These are phyloP conservation scores for Mortierella sp. DNA, from an alignment of 371 early-diverging fungal genomes.

Conservation along the genomic window DNA sequence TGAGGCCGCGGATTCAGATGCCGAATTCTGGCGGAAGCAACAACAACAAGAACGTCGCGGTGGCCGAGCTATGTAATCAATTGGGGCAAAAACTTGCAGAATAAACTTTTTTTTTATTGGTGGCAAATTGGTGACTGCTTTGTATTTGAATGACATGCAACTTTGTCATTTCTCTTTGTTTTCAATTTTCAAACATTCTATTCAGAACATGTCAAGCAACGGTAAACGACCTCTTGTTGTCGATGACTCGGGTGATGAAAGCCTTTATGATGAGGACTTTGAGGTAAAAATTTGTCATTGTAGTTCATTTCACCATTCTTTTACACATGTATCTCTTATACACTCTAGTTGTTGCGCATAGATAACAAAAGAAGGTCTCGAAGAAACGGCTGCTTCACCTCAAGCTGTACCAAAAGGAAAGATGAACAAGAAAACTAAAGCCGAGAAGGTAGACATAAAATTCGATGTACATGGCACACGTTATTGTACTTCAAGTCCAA, in stretches of 20 bases:
- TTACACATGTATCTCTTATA: neutral
- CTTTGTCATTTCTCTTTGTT: neutral
- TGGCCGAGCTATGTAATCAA: conserved; percentile 26
- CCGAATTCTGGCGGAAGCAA: conserved; percentile 24
- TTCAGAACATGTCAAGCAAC: neutral
- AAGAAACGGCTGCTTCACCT: neutral
- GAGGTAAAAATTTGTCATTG: neutral
- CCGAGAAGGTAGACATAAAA: neutral
- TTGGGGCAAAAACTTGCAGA: neutral
- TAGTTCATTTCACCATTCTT: neutral
- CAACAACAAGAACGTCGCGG: conserved; percentile 24
- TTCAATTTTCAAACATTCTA: neutral
- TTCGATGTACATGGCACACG: no score
- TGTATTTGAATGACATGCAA: neutral
- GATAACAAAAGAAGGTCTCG: neutral
- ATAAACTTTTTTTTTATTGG: neutral
- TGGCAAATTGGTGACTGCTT: neutral
- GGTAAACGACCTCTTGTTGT: conserved; percentile 18
- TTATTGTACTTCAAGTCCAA: no score
- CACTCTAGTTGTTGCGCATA: neutral
- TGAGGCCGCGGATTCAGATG: conserved; percentile 18
- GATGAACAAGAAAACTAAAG: neutral
- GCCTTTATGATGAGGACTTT: neutral
- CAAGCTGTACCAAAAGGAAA: neutral
- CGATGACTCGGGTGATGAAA: conserved; percentile 9